Evolutionary conservation across 2,329 filamentous ascomycete species (phyloP), one percentile per base, ranked within the genome.

Genomic region (Moelleriella libera): DNA sequence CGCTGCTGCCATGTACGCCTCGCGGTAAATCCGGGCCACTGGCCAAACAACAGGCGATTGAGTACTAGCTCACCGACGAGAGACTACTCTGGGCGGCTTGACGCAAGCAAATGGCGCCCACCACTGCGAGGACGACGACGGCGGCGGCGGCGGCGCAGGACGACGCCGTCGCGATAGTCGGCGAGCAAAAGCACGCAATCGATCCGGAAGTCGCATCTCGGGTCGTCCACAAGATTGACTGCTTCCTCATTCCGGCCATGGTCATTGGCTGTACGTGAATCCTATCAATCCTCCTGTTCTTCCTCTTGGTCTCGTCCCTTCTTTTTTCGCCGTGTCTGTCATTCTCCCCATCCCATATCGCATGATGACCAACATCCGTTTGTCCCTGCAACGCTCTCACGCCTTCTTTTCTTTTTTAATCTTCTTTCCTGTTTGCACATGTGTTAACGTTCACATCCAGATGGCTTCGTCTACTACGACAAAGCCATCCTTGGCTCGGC

Each of bases 401-500:
- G 8, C 4, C 34, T 39, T 14, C 21, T 12, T 54, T 12, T 8
- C 5, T 14, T 14, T 2, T 5, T 31, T 12, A 14, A 14, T 42
- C 48, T 7, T 10, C 2, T 2, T 4, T n/a, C 41, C 30, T 32
- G n/a, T 12, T 52, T n/a, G 11, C 28, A 44, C 29, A 49, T 75
- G 75, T 3, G 2, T 21, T 21, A 21, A 21, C 21, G 2, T 21
- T 21, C 21, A 21, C 21, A 3, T 78, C 11, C 40, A 66, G 63
- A 68, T 47, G 66, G 64, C 42, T 58, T 68, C 29, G 65, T 68
- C 4, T 69, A 69, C 55, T 69, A 69, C 49, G 67, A 68, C 58
- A 68, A 82, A 68, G 83, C 84, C 6, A 88, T 88, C 51, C 69
- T 88, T 3, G 84, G 84, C 14, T 79, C 77, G 29, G 83, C 84